Evolutionary conservation across 805 yeast species (phyloP).

Genomic region (Candida railenensis): DNA sequence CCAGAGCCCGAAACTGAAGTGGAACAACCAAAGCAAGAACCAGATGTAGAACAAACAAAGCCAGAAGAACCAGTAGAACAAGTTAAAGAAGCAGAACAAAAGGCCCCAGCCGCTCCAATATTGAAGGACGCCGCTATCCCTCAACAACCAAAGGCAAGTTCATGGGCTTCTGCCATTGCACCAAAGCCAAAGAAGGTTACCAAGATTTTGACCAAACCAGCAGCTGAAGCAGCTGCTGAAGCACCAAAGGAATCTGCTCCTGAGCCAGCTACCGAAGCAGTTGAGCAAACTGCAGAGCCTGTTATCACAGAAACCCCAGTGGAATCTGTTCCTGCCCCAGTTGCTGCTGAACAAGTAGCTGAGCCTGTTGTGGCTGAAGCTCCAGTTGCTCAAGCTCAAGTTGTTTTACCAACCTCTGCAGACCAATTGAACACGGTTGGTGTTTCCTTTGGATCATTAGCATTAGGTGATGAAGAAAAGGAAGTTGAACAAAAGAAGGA

Average conservation of each 20-base stretch:
- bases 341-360: conserved; percentile 14
- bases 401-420: conserved; percentile 53
- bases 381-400: conserved; percentile 31
- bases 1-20: conserved; percentile 6
- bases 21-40: conserved; percentile 11
- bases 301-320: too few species aligned
- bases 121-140: conserved; percentile 42
- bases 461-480: conserved; percentile 45
- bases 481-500: conserved; percentile 17
- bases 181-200: conserved; percentile 37
- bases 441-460: conserved; percentile 63
- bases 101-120: conserved; percentile 19
- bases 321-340: conserved; percentile 15
- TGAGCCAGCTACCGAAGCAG: conserved; percentile 47
- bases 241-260: conserved; percentile 63
- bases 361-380: conserved; percentile 32
- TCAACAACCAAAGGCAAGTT: conserved; percentile 44
- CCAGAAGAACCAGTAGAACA: conserved; percentile 9
- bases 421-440: conserved; percentile 49
- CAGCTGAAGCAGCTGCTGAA: conserved; percentile 48
- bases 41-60: conserved; percentile 8
- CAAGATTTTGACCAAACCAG: conserved; percentile 33
- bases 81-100: conserved; percentile 17
- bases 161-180: conserved; percentile 72
- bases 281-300: conserved; percentile 4